A percentile compares a stretch with the other conserved stretches of the same genome.
These are phyloP conservation scores for Solanum chaucha DNA, from an alignment of 257 asterid genomes.

Conservation along the genomic window DNA sequence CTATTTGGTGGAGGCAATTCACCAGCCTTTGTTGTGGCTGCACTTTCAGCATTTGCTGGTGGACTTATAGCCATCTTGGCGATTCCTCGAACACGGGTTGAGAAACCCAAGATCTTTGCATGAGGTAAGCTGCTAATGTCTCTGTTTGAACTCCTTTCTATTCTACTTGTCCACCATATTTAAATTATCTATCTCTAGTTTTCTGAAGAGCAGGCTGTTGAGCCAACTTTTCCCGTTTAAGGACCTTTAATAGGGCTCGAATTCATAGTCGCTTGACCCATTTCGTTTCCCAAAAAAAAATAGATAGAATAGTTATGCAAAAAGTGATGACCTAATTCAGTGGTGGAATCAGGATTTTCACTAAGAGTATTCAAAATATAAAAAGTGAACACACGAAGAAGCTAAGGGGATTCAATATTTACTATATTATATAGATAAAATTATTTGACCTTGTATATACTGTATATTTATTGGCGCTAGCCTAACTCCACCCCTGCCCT, in stretches of 20 bases:
- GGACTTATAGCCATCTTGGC: slow-evolving; percentile 78
- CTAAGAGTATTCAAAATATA: neutral
- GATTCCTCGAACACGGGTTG: slow-evolving; percentile 70
- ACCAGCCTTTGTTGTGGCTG: slow-evolving; percentile 63
- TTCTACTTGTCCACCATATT: neutral
- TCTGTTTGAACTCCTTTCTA: neutral
- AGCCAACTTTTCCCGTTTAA: neutral
- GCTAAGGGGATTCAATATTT: neutral
- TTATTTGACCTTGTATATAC: neutral
- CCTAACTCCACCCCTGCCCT: neutral
- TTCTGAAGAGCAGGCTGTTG: neutral
- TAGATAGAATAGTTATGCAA: neutral
- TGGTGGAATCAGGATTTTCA: neutral
- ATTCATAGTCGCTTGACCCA: neutral
- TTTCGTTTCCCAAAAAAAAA: neutral
- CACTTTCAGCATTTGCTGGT: slow-evolving; percentile 46
- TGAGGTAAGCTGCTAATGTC: slow-evolving; percentile 31
- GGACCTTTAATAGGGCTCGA: neutral
- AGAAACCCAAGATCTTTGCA: slow-evolving; percentile 37
- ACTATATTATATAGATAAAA: neutral
- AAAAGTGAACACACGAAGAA: neutral
- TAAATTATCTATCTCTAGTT: neutral
- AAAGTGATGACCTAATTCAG: neutral
- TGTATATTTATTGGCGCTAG: neutral
- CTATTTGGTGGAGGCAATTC: slow-evolving; percentile 87